Conservation (phyloP, 331 rosid species). For the Stylosanthes scabra region DNA sequence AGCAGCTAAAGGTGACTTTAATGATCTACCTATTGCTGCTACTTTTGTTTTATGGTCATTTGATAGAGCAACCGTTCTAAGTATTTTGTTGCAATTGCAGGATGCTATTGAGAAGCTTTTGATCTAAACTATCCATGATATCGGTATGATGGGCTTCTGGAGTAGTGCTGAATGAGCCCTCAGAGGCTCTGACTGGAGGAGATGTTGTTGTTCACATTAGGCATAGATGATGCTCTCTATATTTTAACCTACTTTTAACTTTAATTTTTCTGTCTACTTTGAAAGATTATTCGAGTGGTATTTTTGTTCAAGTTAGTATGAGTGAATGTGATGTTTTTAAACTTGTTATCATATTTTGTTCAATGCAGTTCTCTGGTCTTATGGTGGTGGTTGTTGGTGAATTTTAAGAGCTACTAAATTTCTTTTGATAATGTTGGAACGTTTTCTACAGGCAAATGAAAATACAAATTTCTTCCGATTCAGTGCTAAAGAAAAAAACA, state of each 20-base stretch:
- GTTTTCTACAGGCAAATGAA: background rate
- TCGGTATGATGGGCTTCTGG: conserved; percentile 84
- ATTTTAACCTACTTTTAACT: conserved; percentile 30
- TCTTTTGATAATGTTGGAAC: background rate
- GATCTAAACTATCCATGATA: conserved; percentile 48
- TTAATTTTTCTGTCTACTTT: conserved; percentile 27
- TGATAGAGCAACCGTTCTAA: conserved; percentile 25
- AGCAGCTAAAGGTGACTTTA: conserved; percentile 74
- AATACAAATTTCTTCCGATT: no score
- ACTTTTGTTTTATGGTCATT: background rate
- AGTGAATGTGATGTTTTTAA: conserved; percentile 30
- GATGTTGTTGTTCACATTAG: conserved; percentile 47
- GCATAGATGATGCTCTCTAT: conserved; percentile 9
- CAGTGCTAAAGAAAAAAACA: background rate
- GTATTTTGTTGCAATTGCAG: conserved; percentile 43
- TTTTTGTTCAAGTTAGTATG: conserved; percentile 21
- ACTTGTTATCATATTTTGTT: conserved; percentile 11
- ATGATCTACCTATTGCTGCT: background rate
- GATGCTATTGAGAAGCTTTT: conserved; percentile 83
- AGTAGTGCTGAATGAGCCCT: conserved; percentile 48
- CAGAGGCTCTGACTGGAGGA: conserved; percentile 84
- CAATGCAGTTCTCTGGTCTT: conserved; percentile 19
- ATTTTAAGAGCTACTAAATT: background rate
- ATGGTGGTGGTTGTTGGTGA: background rate
- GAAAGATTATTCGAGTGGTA: conserved; percentile 20